phyloP scores from a whole-genome alignment of 148 eudicot genomes.

The Camellia japonica region DNA sequence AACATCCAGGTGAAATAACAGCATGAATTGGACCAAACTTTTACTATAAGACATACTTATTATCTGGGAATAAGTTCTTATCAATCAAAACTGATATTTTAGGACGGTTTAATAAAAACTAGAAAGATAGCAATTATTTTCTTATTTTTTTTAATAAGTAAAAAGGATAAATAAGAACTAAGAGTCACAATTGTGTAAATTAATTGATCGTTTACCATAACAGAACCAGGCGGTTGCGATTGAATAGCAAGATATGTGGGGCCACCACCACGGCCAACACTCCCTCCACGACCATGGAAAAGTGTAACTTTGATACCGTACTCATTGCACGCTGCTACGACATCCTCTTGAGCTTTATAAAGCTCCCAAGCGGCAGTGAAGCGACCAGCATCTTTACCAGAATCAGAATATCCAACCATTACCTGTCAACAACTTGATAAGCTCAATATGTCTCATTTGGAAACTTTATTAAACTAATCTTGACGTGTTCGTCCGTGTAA shows the following conservation, averaged over 20 bases:
- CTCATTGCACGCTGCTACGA: constrained; percentile 85
- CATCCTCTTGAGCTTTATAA: constrained; percentile 92
- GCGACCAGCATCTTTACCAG: constrained; percentile 95
- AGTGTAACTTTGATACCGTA: constrained; percentile 76
- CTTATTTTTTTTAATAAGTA: not conserved
- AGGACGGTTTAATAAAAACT: not conserved
- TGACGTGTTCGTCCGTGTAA: not conserved
- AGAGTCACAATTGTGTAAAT: not conserved
- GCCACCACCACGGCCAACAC: constrained; percentile 94
- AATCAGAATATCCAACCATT: constrained; percentile 94
- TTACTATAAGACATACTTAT: too few species aligned
- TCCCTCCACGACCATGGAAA: constrained; percentile 95
- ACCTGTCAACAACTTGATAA: constrained; percentile 48
- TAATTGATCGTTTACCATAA: constrained; percentile 50
- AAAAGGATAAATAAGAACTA: not conserved
- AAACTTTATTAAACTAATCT: too few species aligned
- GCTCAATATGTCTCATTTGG: too few species aligned
- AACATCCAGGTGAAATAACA: too few species aligned
- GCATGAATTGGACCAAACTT: too few species aligned
- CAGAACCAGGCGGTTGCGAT: constrained; percentile 96
- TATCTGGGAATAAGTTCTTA: not conserved
- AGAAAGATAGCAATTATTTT: not conserved
- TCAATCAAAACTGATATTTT: not conserved
- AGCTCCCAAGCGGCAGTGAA: constrained; percentile 95
- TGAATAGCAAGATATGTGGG: constrained; percentile 92